Evolutionary conservation across 768 basidiomycete species (phyloP), one percentile per base, ranked within the genome.

Genomic region (Chlorophyllum brunneum): DNA sequence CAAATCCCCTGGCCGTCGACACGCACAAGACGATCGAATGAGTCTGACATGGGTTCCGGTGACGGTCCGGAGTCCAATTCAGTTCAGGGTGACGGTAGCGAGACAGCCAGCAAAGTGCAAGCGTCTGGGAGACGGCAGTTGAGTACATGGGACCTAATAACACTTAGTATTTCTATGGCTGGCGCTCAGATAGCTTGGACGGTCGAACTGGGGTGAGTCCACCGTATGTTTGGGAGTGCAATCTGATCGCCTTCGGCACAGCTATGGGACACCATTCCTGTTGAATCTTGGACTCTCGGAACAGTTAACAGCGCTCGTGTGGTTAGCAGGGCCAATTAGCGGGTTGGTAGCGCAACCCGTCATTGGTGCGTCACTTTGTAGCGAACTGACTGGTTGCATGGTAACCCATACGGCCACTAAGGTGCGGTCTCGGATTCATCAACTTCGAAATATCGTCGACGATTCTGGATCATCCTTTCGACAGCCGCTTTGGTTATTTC

Each of bases 121-220:
- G 23, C 61, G 26, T 59, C 58, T 49, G 68, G 58, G 52, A 75
- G 64, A 59, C 73, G 74, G 37, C 67, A 57, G 4, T 57, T 79
- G 45, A 66, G 77, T 10, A 81, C 82, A 65, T 86, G 85, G 85
- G 76, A 88, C 65, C 79, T 93, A 52, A 78, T 92, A 61, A 88
- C 88, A 2, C 73, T 93, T 59, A 90, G 86, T 54, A 80, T 97
- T 55, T 91, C 93, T 6, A 95, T 98, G 89, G 92, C 84, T 38
- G 95, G 95, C 13, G 91, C 89, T 5, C 91, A 97, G 70, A 85
- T 98, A 22, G 88, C 92, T 1, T 98, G 95, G 95, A 95, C 93
- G 1, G 88, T 97, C 3, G 93, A 95, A 64, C 81, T 95, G 22
- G 92, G 92, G 92, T 94, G 62, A 58, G 86, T 70, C 41, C 11